Evolutionary conservation across 495 filamentous ascomycete genomes (phyloP).

Genomic region (Tetracladium setigerum): DNA sequence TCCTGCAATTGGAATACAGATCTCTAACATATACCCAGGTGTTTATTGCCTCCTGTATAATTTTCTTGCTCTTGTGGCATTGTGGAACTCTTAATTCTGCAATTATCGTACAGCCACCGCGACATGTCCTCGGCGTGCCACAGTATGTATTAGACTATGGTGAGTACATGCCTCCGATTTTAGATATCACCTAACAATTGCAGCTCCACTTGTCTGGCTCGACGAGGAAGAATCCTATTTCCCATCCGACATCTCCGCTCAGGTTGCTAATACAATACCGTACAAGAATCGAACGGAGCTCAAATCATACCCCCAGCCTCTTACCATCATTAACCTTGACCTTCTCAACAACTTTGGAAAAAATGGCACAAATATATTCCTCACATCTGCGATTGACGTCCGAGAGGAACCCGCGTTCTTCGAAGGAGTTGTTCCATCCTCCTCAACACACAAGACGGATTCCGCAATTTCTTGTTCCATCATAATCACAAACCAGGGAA

Average conservation of each 20-base stretch:
- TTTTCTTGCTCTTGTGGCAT: slow-evolving; percentile 10
- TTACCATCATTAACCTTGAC: slow-evolving; percentile 56
- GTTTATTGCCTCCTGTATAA: background rate
- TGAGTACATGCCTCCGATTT: background rate
- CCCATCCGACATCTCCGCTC: slow-evolving; percentile 84
- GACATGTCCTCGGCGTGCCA: slow-evolving; percentile 25
- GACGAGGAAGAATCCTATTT: slow-evolving; percentile 84
- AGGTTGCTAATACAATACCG: slow-evolving; percentile 71
- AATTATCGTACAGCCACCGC: background rate
- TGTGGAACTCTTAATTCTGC: slow-evolving; percentile 5
- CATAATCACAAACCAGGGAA: slow-evolving; percentile 21
- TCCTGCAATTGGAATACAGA: too few relatives aligned
- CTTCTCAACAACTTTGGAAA: slow-evolving; percentile 31
- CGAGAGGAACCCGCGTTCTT: slow-evolving; percentile 20
- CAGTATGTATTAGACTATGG: slow-evolving; percentile 41
- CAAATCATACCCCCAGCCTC: slow-evolving; percentile 42
- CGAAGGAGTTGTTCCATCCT: slow-evolving; percentile 20
- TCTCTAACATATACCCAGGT: too few relatives aligned
- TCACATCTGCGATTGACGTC: slow-evolving; percentile 24
- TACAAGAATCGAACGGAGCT: slow-evolving; percentile 62
- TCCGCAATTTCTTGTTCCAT: slow-evolving; percentile 19
- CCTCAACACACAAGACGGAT: slow-evolving; percentile 13
- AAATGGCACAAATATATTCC: slow-evolving; percentile 35
- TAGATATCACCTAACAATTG: background rate
- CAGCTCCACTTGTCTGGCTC: slow-evolving; percentile 81